Evolutionary conservation across 2,329 filamentous ascomycete species (phyloP), one percentile per base, ranked within the genome.

Genomic region (Fusarium odoratissimum): DNA sequence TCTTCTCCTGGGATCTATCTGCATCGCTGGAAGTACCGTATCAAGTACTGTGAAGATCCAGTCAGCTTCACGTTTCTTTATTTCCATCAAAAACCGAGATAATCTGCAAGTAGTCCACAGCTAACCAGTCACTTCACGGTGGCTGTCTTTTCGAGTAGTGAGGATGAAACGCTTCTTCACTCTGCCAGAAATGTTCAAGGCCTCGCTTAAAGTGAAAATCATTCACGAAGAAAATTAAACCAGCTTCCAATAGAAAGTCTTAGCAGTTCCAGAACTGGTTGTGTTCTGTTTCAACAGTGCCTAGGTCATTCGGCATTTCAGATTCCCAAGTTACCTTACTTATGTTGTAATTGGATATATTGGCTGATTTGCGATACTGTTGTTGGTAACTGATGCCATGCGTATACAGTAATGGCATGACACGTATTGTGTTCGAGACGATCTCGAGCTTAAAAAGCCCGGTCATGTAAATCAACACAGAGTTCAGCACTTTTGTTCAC

Each of bases 341-440:
- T 49, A 17, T 23, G 17, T 23, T 49, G 16, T 30, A 30, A 48
- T 30, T 48, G 19, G 28, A 48, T 30, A 48, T 23, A 8, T 33
- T 49, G 46, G n/a, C 30, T n/a, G 30, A 19, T 33, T 49, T 8
- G 16, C 30, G 28, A 37, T 51, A 37, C 48, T 33, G 48, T 25
- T 21, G 12, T 21, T 51, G 12, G 31, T 35, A 35, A 23, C n/a
- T 23, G 40, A 28, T 33, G 12, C 17, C n/a, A 40, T 58, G 40
- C n/a, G 52, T 49, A 40, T 41, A n/a, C 44, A 37, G n/a, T 51
- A 25, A 40, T 23, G 28, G 21, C 25, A 21, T 60, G 33, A 35
- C 52, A 48, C 46, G 55, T 57, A 57, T 69, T 23, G 25, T 67
- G 48, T 66, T 67, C 62, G 19, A 49, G 42, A 40, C 54, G 37